A percentile compares a stretch with the other conserved stretches of the same genome.
These are phyloP conservation scores for Dispira parvispora DNA, from an alignment of 192 early-diverging fungal species.

Conservation along the genomic window DNA sequence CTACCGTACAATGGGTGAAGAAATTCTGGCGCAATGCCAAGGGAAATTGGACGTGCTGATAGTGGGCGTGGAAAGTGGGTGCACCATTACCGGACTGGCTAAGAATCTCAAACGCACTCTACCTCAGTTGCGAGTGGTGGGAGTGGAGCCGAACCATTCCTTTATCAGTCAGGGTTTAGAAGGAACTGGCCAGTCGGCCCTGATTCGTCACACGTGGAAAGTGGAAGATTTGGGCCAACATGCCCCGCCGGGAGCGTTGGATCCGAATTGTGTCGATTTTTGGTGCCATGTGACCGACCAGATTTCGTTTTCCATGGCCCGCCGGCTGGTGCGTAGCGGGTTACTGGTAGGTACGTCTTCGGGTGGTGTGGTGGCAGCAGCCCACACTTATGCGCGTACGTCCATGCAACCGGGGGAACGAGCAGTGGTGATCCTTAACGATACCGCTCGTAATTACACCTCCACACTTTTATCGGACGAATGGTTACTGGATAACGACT, in stretches of 20 bases:
- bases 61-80: constrained; percentile 52
- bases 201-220: constrained; percentile 32
- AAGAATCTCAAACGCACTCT: constrained; percentile 30
- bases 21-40: constrained; percentile 40
- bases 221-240: constrained; percentile 58
- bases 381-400: constrained; percentile 27
- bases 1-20: constrained; percentile 38
- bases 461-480: constrained; percentile 55
- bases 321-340: constrained; percentile 43
- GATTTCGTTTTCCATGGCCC: constrained; percentile 49
- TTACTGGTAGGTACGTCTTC: constrained; percentile 43
- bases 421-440: constrained; percentile 36
- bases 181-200: constrained; percentile 15
- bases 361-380: constrained; percentile 47
- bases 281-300: constrained; percentile 54
- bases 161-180: constrained; percentile 26
- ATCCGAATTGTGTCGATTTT: constrained; percentile 30
- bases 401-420: constrained; percentile 7
- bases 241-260: constrained; percentile 30
- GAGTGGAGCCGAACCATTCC: constrained; percentile 51
- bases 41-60: constrained; percentile 37
- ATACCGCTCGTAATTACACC: constrained; percentile 50
- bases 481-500: constrained; percentile 60
- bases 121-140: constrained; percentile 38
- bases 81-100: constrained; percentile 40